These are phyloP conservation scores for Gossypium davidsonii DNA, from an alignment of 441 rosid genomes.

Conservation along the genomic window DNA sequence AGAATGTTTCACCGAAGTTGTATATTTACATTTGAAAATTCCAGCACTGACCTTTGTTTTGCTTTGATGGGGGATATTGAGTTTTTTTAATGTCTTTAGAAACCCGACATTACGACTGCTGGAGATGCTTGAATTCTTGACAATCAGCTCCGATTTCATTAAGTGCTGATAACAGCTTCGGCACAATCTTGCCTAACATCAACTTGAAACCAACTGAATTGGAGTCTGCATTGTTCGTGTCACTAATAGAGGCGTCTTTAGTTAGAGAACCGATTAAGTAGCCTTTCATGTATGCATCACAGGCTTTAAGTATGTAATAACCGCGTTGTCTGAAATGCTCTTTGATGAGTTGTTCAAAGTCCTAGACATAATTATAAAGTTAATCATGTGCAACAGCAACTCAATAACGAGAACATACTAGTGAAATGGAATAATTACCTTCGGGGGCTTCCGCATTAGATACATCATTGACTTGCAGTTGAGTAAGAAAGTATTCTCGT, in stretches of 20 bases:
- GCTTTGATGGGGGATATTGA: slow-evolving; percentile 15
- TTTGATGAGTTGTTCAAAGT: slow-evolving; percentile 66
- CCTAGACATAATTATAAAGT: slow-evolving; percentile 34
- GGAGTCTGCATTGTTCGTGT: slow-evolving; percentile 41
- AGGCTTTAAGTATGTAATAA: slow-evolving; percentile 77
- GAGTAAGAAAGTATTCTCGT: slow-evolving; percentile 84
- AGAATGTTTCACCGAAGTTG: slow-evolving; percentile 12
- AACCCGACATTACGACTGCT: slow-evolving; percentile 26
- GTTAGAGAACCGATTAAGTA: slow-evolving; percentile 73
- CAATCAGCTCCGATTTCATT: slow-evolving; percentile 72
- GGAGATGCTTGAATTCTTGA: slow-evolving; percentile 63
- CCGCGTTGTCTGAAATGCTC: slow-evolving; percentile 83
- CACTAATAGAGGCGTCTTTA: slow-evolving; percentile 50
- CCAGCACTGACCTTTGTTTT: slow-evolving; percentile 28
- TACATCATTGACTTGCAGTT: slow-evolving; percentile 94
- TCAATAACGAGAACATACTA: not conserved
- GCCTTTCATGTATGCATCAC: slow-evolving; percentile 89
- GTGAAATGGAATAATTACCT: slow-evolving; percentile 38
- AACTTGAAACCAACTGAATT: slow-evolving; percentile 91
- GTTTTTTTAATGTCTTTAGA: not conserved
- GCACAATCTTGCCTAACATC: slow-evolving; percentile 85
- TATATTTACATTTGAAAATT: slow-evolving; percentile 14
- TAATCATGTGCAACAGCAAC: not conserved
- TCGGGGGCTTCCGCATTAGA: slow-evolving; percentile 84
- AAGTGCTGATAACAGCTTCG: slow-evolving; percentile 60